phyloP scores from a whole-genome alignment of 2,329 filamentous ascomycete genomes.

The Colletotrichum euphorbiae region DNA sequence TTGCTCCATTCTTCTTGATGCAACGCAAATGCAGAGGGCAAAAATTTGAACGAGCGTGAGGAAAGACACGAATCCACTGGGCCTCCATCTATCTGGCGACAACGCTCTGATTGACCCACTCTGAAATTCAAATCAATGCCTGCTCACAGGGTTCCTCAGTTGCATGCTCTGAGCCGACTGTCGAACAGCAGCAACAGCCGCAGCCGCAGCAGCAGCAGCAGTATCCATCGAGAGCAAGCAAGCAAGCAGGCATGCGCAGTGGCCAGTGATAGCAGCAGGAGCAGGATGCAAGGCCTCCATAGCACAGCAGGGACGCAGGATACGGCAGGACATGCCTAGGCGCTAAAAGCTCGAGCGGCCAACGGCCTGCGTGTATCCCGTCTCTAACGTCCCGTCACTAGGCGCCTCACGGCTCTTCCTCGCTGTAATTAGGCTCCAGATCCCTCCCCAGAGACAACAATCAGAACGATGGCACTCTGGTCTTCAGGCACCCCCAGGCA shows the following conservation, averaged over 20 bases:
- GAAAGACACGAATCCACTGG: constrained; percentile 25
- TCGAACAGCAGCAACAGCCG: constrained; percentile 11
- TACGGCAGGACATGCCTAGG: constrained; percentile 22
- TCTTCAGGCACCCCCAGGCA: constrained; percentile 23
- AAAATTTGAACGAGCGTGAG: constrained; percentile 19
- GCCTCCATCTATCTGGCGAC: constrained; percentile 31
- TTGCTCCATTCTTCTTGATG: constrained; percentile 34
- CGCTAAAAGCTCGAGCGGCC: constrained; percentile 18
- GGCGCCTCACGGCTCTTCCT: constrained; percentile 48
- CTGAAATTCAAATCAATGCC: constrained; percentile 39
- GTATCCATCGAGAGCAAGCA: not conserved
- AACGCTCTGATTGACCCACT: constrained; percentile 29
- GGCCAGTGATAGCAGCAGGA: not conserved
- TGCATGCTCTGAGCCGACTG: constrained; percentile 19
- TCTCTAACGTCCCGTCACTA: constrained; percentile 1
- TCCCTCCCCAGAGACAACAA: constrained; percentile 25
- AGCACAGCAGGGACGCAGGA: constrained; percentile 11
- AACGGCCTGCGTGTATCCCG: constrained; percentile 9
- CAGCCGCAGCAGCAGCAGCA: not conserved
- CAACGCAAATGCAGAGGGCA: constrained; percentile 27
- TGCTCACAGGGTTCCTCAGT: constrained; percentile 30
- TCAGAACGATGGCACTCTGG: constrained; percentile 23
- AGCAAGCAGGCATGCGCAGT: constrained; percentile 3
- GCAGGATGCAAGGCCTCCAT: constrained; percentile 13
- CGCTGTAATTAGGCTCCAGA: constrained; percentile 45